Percentiles rank a stretch among this genome's conserved stretches.
Conservation (phyloP, 108 stramenopile genomes). For the Aureococcus anophagefferens region DNA sequence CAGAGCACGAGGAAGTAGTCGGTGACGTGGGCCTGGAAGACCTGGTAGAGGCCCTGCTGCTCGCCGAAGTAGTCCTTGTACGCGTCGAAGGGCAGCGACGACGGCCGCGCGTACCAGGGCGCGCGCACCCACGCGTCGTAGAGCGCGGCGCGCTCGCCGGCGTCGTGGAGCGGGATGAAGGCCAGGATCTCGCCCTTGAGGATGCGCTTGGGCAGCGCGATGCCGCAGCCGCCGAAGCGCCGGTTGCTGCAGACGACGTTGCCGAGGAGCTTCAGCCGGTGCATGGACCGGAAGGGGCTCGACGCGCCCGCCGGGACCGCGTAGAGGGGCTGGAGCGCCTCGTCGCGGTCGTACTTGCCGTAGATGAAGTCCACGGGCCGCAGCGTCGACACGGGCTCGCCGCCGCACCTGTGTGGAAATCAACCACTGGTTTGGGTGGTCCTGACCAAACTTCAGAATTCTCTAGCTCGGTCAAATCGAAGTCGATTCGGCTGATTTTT, state of each 20-base stretch:
- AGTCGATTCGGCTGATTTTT: no score
- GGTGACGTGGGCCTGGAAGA: constrained; percentile 45
- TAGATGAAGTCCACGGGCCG: neutral
- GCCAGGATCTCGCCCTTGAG: neutral
- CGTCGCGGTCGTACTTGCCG: neutral
- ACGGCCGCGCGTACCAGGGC: neutral
- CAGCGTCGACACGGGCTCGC: no score
- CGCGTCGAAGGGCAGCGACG: constrained; percentile 23
- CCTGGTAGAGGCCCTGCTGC: constrained; percentile 44
- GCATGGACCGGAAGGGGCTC: neutral
- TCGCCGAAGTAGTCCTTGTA: constrained; percentile 49
- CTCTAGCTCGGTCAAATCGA: no score
- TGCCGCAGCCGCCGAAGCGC: neutral
- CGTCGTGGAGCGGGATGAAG: neutral
- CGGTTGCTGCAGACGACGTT: neutral
- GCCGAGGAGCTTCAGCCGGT: neutral
- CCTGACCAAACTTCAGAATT: no score
- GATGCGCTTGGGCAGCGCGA: neutral
- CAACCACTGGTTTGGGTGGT: no score
- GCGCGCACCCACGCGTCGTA: neutral
- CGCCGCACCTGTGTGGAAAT: no score
- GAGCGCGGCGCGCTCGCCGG: neutral
- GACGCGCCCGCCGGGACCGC: neutral
- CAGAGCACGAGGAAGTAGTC: constrained; percentile 4
- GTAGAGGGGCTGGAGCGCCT: neutral